phyloP scores from a whole-genome alignment of 1,139 yeast species.

The Hanseniaspora sp. region DNA sequence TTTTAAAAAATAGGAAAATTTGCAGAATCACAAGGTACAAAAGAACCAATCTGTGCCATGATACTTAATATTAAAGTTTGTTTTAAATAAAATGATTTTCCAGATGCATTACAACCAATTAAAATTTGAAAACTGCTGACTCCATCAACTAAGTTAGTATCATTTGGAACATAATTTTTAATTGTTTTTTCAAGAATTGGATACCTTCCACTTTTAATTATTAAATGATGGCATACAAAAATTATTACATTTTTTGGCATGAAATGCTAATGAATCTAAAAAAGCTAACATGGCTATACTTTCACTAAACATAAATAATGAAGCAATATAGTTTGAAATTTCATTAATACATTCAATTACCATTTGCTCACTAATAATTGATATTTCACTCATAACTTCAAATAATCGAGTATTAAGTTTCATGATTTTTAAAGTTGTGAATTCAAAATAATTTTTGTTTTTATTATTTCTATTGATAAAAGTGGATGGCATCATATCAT shows the following conservation, averaged over 20 bases:
- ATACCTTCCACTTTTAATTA: conserved; percentile 33
- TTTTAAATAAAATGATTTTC: conserved; percentile 38
- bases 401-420: conserved; percentile 35
- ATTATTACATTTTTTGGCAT: conserved; percentile 18
- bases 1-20: conserved; percentile 31
- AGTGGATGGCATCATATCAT: conserved; percentile 25
- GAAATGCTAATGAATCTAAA: conserved; percentile 32
- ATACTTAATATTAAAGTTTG: conserved; percentile 34
- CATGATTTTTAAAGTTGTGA: conserved; percentile 35
- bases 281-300: conserved; percentile 37
- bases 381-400: conserved; percentile 34
- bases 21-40: conserved; percentile 37
- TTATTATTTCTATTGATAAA: conserved; percentile 32
- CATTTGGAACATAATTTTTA: conserved; percentile 32
- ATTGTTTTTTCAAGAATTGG: conserved; percentile 33
- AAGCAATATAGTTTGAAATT: conserved; percentile 28
- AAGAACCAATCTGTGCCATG: conserved; percentile 40
- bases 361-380: conserved; percentile 34
- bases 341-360: conserved; percentile 29
- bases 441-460: conserved; percentile 30
- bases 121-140: conserved; percentile 36
- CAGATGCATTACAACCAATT: conserved; percentile 42
- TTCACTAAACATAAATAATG: conserved; percentile 37
- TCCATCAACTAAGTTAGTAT: conserved; percentile 22
- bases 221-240: conserved; percentile 20